These are phyloP conservation scores for Oenanthe sinensis DNA, from an alignment of 129 eudicot species.

Conservation along the genomic window DNA sequence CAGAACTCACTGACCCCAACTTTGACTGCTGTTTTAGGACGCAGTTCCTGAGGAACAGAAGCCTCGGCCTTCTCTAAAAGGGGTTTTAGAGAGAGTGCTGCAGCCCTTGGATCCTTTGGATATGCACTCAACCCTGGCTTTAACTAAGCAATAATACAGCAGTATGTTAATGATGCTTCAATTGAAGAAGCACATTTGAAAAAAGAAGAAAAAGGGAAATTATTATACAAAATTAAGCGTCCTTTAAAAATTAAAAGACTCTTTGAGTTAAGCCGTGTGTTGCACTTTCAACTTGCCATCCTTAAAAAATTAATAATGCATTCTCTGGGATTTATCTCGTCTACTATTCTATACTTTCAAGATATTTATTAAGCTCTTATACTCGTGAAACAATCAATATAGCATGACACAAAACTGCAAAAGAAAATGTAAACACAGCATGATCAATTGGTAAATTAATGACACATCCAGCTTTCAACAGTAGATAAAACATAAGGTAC, in stretches of 20 bases:
- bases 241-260: neutral
- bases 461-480: neutral
- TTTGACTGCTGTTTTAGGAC: constrained; percentile 67
- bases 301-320: neutral
- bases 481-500: neutral
- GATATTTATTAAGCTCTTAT: neutral
- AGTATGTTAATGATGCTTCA: neutral
- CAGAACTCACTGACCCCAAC: constrained; percentile 73
- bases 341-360: neutral
- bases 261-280: neutral
- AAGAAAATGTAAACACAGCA: neutral
- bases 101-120: constrained; percentile 68
- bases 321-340: neutral
- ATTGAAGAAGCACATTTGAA: neutral
- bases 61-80: constrained; percentile 66
- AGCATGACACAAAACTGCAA: neutral
- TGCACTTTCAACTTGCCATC: neutral
- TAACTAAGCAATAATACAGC: constrained; percentile 28
- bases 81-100: constrained; percentile 61
- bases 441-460: neutral
- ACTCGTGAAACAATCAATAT: neutral
- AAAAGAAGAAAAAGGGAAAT: neutral
- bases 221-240: neutral
- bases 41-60: constrained; percentile 58
- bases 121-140: constrained; percentile 83